Percentiles rank a stretch among this genome's conserved stretches.
Conservation (phyloP, 2,329 filamentous ascomycete species). For the Dothidotthia symphoricarpi region DNA sequence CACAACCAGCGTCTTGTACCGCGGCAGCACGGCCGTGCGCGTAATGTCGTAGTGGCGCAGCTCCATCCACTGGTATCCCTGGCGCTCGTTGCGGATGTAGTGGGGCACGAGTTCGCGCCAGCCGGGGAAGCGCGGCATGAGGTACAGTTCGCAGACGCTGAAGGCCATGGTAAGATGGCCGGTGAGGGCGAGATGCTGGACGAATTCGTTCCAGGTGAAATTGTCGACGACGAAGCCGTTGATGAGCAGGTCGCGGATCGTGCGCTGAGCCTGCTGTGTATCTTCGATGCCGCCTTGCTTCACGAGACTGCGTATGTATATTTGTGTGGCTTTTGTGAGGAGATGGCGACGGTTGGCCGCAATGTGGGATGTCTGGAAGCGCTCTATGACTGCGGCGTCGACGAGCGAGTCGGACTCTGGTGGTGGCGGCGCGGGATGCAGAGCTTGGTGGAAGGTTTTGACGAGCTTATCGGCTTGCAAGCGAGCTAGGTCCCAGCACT, state of each 20-base stretch:
- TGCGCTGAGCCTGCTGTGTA: slow-evolving; percentile 27
- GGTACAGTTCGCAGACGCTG: slow-evolving; percentile 67
- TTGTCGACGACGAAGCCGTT: slow-evolving; percentile 73
- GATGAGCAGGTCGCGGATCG: slow-evolving; percentile 55
- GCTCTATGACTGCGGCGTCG: slow-evolving; percentile 19
- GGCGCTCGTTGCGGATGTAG: slow-evolving; percentile 22
- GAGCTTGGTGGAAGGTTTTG: slow-evolving; percentile 31
- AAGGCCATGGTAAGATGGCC: slow-evolving; percentile 67
- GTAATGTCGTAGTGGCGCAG: slow-evolving; percentile 27
- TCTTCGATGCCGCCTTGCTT: slow-evolving; percentile 49
- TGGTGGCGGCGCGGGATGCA: slow-evolving; percentile 34
- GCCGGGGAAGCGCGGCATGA: slow-evolving; percentile 77
- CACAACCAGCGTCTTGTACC: slow-evolving; percentile 47
- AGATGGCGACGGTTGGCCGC: slow-evolving; percentile 47
- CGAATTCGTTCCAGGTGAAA: slow-evolving; percentile 76
- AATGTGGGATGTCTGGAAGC: slow-evolving; percentile 22
- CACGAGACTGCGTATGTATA: slow-evolving; percentile 55
- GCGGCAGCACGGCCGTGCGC: slow-evolving; percentile 35
- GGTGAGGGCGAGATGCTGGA: slow-evolving; percentile 64
- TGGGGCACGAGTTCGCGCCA: slow-evolving; percentile 53
- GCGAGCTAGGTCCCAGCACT: slow-evolving; percentile 65
- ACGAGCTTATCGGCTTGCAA: slow-evolving; percentile 49
- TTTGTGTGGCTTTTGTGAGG: slow-evolving; percentile 49
- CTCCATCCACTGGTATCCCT: slow-evolving; percentile 31
- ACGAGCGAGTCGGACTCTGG: slow-evolving; percentile 19